Conservation (phyloP, 805 yeast species). For the Saturnispora saitoi region DNA sequence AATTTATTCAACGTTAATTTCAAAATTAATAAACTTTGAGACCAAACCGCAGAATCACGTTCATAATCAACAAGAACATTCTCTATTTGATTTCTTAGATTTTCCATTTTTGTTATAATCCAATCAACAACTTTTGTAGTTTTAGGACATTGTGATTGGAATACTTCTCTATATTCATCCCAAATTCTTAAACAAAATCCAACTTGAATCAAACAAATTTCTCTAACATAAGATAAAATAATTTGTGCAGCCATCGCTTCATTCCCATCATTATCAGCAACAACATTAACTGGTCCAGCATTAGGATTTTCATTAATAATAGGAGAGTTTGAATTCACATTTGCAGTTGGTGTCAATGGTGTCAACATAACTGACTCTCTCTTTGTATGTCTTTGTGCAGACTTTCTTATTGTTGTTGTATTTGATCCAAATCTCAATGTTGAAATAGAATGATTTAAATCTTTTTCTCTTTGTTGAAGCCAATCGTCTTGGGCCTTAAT, state of each 20-base stretch:
- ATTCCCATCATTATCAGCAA: slow-evolving; percentile 1
- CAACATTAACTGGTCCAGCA: slow-evolving; percentile 2
- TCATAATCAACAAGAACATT: slow-evolving; percentile 9
- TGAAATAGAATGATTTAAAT: slow-evolving; percentile 3
- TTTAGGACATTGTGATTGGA: slow-evolving; percentile 7
- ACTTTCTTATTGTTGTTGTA: slow-evolving; percentile 1
- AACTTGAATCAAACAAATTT: slow-evolving; percentile 5
- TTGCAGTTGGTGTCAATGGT: background rate
- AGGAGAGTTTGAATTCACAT: background rate
- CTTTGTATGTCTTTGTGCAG: slow-evolving; percentile 1
- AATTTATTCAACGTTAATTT: slow-evolving; percentile 2
- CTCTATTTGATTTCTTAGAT: slow-evolving; percentile 1
- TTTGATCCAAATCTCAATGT: slow-evolving; percentile 9
- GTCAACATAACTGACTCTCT: slow-evolving; percentile 8
- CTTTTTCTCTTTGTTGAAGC: slow-evolving; percentile 5
- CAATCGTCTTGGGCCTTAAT: slow-evolving; percentile 4
- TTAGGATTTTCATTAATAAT: background rate
- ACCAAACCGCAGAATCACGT: slow-evolving; percentile 4
- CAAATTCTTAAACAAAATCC: slow-evolving; percentile 6
- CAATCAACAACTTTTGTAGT: slow-evolving; percentile 8
- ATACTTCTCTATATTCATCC: slow-evolving; percentile 6
- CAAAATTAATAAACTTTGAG: slow-evolving; percentile 2
- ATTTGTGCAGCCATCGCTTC: slow-evolving; percentile 8
- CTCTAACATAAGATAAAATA: slow-evolving; percentile 9
- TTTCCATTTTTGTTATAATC: slow-evolving; percentile 6